Conservation (phyloP, 1,139 yeast species). For the Zygosaccharomyces sapae region DNA sequence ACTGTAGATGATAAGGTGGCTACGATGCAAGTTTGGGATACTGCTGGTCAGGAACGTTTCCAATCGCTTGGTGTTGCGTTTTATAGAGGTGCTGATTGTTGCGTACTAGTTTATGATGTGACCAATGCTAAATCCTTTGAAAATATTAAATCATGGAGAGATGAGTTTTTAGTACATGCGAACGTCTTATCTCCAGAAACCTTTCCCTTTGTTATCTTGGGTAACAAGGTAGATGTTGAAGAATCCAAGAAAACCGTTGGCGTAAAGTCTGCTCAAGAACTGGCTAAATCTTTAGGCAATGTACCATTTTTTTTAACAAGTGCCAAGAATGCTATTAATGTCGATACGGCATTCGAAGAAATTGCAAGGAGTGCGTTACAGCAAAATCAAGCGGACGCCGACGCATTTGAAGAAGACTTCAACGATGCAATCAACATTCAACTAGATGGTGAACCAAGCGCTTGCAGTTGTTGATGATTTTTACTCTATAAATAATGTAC, state of each 20-base stretch:
- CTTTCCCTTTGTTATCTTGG: constrained; percentile 91
- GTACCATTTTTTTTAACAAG: constrained; percentile 91
- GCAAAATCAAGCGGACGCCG: constrained; percentile 84
- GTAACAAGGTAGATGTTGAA: constrained; percentile 92
- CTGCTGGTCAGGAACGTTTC: constrained; percentile 98
- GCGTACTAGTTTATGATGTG: constrained; percentile 92
- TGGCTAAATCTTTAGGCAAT: constrained; percentile 82
- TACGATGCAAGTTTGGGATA: constrained; percentile 93
- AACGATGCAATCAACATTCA: constrained; percentile 95
- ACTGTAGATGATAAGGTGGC: constrained; percentile 68
- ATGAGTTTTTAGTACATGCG: constrained; percentile 90
- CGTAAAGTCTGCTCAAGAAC: constrained; percentile 77
- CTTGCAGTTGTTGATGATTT: constrained; percentile 64
- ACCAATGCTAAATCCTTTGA: constrained; percentile 91
- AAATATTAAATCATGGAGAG: constrained; percentile 87
- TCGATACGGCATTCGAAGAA: constrained; percentile 92
- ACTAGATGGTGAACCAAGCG: constrained; percentile 71
- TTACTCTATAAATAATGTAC: not conserved
- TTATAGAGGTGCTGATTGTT: constrained; percentile 97
- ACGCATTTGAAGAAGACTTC: constrained; percentile 85
- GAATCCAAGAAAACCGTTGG: constrained; percentile 82
- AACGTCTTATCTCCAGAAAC: constrained; percentile 90
- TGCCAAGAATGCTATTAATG: constrained; percentile 91
- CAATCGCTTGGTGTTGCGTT: constrained; percentile 96
- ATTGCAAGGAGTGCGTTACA: constrained; percentile 92